These are phyloP conservation scores for Aureobasidium sp. DNA, from an alignment of 2,329 filamentous ascomycete species.

Conservation along the genomic window DNA sequence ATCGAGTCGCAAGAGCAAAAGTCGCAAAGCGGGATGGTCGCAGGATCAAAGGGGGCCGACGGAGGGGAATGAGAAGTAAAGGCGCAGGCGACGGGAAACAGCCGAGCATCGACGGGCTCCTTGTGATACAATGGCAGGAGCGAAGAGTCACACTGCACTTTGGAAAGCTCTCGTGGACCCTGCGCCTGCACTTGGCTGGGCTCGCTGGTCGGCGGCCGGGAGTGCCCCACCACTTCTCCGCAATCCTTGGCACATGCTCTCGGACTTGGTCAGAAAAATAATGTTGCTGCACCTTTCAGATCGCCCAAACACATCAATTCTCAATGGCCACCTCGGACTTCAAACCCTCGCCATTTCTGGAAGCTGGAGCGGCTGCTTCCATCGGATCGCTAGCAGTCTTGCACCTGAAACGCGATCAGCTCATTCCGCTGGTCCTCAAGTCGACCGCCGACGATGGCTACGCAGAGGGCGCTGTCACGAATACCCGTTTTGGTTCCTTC, in stretches of 20 bases:
- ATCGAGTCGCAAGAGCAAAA: neutral
- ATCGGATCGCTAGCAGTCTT: conserved; percentile 69
- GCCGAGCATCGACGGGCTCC: neutral
- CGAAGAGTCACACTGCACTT: neutral
- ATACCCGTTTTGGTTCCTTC: conserved; percentile 84
- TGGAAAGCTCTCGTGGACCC: neutral
- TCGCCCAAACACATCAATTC: conserved; percentile 1
- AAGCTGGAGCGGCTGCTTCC: conserved; percentile 56
- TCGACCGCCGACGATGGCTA: conserved; percentile 33
- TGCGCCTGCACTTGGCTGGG: neutral
- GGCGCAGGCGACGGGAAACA: conserved; percentile 2
- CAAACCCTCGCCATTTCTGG: conserved; percentile 66
- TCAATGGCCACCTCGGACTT: conserved; percentile 10
- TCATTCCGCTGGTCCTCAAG: conserved; percentile 61
- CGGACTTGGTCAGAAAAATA: conserved; percentile 2
- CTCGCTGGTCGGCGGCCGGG: neutral
- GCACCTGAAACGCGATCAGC: conserved; percentile 80
- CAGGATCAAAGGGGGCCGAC: neutral
- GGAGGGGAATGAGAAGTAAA: neutral
- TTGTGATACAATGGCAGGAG: neutral
- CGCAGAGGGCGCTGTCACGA: conserved; percentile 52
- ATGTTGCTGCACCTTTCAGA: neutral
- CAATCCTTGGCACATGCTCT: neutral
- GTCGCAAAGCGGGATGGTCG: neutral
- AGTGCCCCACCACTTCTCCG: conserved; percentile 10